These are phyloP conservation scores for Scheffersomyces lignicola DNA, from an alignment of 1,139 yeast genomes.

Conservation along the genomic window DNA sequence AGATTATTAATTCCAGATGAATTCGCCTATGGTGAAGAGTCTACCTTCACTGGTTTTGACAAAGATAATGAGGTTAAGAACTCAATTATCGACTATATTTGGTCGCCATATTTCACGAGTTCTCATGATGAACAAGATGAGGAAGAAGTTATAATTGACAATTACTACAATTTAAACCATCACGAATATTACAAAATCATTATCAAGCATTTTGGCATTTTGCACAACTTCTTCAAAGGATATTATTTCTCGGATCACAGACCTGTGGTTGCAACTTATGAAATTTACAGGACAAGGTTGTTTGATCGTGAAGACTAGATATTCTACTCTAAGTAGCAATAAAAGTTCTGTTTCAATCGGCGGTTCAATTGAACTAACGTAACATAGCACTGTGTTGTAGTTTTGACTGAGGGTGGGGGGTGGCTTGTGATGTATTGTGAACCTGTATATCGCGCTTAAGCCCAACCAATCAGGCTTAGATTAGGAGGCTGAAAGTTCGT, in stretches of 20 bases:
- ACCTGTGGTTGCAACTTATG: conserved; percentile 40
- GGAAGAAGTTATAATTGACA: conserved; percentile 5
- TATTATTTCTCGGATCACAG: conserved; percentile 49
- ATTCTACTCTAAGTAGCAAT: too few species aligned
- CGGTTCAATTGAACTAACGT: too few species aligned
- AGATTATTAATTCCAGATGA: conserved; percentile 17
- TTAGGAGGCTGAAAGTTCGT: too few species aligned
- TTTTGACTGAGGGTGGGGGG: too few species aligned
- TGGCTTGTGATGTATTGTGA: too few species aligned
- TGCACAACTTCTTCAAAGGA: conserved; percentile 41
- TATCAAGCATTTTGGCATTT: conserved; percentile 36
- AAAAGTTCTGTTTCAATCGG: too few species aligned
- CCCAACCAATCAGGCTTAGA: too few species aligned
- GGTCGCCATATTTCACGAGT: conserved; percentile 30
- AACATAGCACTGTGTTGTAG: too few species aligned
- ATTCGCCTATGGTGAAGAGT: conserved; percentile 38
- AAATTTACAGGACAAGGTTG: conserved; percentile 8
- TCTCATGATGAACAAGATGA: conserved; percentile 16
- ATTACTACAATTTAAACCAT: conserved; percentile 11
- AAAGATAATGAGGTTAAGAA: conserved; percentile 23
- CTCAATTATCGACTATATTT: conserved; percentile 48
- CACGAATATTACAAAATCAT: conserved; percentile 16
- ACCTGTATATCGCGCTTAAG: too few species aligned
- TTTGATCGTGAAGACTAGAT: conserved; percentile 3
- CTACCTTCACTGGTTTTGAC: conserved; percentile 50